Base-by-base conservation (phyloP, 2,329 filamentous ascomycete species). In the Chaetomium sp. region DNA sequence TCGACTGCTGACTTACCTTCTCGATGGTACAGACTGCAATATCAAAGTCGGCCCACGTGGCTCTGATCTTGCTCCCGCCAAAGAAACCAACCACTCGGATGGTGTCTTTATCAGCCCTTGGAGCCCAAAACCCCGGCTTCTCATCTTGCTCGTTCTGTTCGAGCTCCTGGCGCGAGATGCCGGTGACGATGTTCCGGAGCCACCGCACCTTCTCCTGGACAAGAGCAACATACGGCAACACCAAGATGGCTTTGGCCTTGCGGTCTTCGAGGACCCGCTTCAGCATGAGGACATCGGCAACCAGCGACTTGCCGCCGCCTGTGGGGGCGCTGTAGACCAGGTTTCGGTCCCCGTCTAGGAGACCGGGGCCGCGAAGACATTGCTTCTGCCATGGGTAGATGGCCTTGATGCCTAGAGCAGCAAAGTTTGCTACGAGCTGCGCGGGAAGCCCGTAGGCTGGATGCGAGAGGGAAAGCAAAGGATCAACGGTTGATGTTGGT, bases 311-410 rank as follows among this genome's bases (percentile, higher is more conserved):
- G 19, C 90, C 90, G 49, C 90, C 90, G 4, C 90, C 90, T 0
- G 90, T 93, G 0, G 90, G 90, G 8, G 90, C 90, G 51, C 87
- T 90, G 73, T 93, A 93, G n/a, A 93, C 87, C 10, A 93, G 79
- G 70, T 91, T 92, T 67, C 82, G 85, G 58, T 85, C 80, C 19
- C 90, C 90, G 6, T 79, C 75, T 13, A 93, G 78, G 21, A 92
- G 80, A 0, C 89, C 88, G 3, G 85, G 86, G 0, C 87, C 86
- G 60, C 89, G 79, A 8, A 93, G 80, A 71, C 90, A 93, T 64
- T 87, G 86, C 58, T 89, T 89, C 75, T 93, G 90, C 90, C 90
- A 93, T 2, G 89, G 88, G 70, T 93, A 93, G 65, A 93, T 93
- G 68, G 83, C 84, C 49, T 81, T 83, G 63, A 93, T 89, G n/a